Evolutionary conservation across 345 rosid species (phyloP), one percentile per base, ranked within the genome.

Genomic region (Acer yangbiense): DNA sequence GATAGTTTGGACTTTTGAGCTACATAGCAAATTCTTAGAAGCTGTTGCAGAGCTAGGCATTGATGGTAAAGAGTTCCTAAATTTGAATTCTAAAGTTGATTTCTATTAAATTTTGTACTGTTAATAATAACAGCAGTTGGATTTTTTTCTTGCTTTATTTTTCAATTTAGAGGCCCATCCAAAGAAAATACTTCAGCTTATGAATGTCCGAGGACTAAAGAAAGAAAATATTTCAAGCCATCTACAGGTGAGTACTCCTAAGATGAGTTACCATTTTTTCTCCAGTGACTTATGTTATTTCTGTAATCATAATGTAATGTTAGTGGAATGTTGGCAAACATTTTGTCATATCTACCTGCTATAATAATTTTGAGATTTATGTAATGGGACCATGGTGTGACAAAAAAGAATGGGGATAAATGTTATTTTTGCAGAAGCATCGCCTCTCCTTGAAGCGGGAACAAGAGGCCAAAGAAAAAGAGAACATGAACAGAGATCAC

Each of bases 161-260:
- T 70, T 62, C 23, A 43, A 66, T 75, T 61, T 52, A 85, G 89
- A 27, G 16, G 87, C 88, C 43, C 83, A 78, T 65, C 91, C 88
- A n/a, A 88, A 78, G 83, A 78, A 83, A 77, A 87, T 87, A 72
- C 87, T 86, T 58, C 39, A 72, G 77, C 76, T 62, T 67, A 88
- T 90, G 91, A 85, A 83, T 65, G 87, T 86, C 41, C 83, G 84
- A 3, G 87, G 83, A 29, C 81, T 87, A 16, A 88, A 16, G 72
- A 85, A 79, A 69, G 78, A 73, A 75, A 71, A 82, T 29, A 67
- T 90, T 75, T 84, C 87, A 14, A 86, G 89, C 82, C 90, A 88
- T 75, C 77, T 88, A 71, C 89, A 87, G 91, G 93, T 89, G 76
- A 71, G 77, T 79, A 27, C 17, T 32, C 68, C 18, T 2, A 9